Conservation (phyloP, 2,329 filamentous ascomycete species). For the Pleomassaria siparia region DNA sequence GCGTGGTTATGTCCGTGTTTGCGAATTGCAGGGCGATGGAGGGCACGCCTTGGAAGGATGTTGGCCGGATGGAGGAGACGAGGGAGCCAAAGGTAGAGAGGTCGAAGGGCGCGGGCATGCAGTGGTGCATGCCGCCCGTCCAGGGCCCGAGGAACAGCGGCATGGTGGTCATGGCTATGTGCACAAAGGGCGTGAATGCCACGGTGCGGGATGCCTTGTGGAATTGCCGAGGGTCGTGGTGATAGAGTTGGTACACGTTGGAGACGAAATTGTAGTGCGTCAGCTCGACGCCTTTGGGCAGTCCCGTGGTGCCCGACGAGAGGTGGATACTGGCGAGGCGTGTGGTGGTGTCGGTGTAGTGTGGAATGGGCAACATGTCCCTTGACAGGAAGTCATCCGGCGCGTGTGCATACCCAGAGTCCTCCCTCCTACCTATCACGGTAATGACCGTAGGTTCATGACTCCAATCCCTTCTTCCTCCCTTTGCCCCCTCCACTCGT, state of each 20-base stretch:
- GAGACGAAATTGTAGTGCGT: constrained; percentile 29
- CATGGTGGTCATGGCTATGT: constrained; percentile 50
- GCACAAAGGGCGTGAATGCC: constrained; percentile 49
- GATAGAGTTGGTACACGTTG: constrained; percentile 22
- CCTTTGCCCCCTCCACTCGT: no score
- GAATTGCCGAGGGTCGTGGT: constrained; percentile 12
- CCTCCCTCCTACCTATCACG: constrained; percentile 22
- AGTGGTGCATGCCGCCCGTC: constrained; percentile 49
- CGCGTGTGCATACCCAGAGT: constrained; percentile 10
- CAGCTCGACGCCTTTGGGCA: constrained; percentile 22
- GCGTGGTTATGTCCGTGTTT: constrained; percentile 72
- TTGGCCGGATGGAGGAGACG: constrained; percentile 71
- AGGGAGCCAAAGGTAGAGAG: constrained; percentile 71
- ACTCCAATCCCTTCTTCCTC: constrained; percentile 39
- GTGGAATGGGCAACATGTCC: constrained; percentile 10
- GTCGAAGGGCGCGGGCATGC: constrained; percentile 63
- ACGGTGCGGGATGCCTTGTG: constrained; percentile 32
- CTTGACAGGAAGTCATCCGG: constrained; percentile 12
- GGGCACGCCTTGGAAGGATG: constrained; percentile 76
- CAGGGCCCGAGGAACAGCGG: constrained; percentile 49
- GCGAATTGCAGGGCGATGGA: constrained; percentile 75
- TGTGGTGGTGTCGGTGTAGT: constrained; percentile 15
- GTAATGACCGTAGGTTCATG: constrained; percentile 42
- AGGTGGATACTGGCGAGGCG: constrained; percentile 19
- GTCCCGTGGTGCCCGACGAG: constrained; percentile 21